Base-by-base conservation (phyloP, 2,329 filamentous ascomycete genomes). In the Calonectria pseudoreteaudii region DNA sequence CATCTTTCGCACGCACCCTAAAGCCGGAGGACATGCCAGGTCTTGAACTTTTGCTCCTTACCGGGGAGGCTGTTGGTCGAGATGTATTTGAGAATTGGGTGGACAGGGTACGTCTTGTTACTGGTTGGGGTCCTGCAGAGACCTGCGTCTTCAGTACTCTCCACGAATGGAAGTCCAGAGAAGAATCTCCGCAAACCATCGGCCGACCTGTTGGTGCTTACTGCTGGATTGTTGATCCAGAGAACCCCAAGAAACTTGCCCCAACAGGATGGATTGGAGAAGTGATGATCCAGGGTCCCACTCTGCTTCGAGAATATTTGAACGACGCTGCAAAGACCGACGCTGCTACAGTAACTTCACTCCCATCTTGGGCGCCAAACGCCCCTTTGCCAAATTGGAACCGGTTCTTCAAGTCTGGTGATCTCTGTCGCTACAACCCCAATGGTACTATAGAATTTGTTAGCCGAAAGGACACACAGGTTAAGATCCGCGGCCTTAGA, bases 401-500 rank as follows among this genome's bases (percentile, higher is more conserved):
- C 26, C 38, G 58, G 16, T 64, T 64, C 20, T 64, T 64, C 26
- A 64, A 64, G n/a, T 64, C 58, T 20, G 38, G 58, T 2, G 58
- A 64, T 64, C 58, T 64, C 23, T 64, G 58, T 16, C 38, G 36
- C 26, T 64, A 64, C 18, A 64, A 64, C 31, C 36, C 58, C 28
- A 26, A 64, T 18, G 58, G 58, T 4, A 44, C 58, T n/a, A 64
- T 64, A 23, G 58, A 64, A 38, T 64, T 64, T 8, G 16, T 64
- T 11, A 64, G 58, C 18, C 58, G 58, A n/a, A 64, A 88, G 74
- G 90, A 91, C 75, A 84, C 83, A 0, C 90, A 91, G 78, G 85
- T 91, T 50, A 92, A 91, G 76, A 80, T 91, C 14, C 85, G 86
- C 23, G 91, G 91, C 50, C 90, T 86, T 58, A 79, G 89, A 65